These are phyloP conservation scores for Leishmania aethiopica DNA, from an alignment of 208 protist species.

Conservation along the genomic window DNA sequence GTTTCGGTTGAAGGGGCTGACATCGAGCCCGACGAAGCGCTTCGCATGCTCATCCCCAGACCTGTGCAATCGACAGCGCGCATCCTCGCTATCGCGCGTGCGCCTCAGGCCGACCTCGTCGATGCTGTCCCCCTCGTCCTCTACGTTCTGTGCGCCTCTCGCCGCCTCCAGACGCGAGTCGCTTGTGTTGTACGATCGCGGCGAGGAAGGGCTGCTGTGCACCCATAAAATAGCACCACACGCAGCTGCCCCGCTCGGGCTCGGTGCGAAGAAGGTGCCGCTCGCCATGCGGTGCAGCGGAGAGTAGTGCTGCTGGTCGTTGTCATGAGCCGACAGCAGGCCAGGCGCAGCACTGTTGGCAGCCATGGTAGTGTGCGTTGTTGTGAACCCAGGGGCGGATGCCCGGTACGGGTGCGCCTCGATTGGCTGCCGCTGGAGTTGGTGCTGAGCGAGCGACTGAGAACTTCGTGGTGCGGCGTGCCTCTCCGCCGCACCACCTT, in stretches of 20 bases:
- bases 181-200: background rate
- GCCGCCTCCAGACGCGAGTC: background rate
- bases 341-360: background rate
- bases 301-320: background rate
- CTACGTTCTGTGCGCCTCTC: background rate
- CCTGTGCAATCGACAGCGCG: background rate
- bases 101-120: background rate
- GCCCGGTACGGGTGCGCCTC: background rate
- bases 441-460: background rate
- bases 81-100: background rate
- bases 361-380: conserved; percentile 2
- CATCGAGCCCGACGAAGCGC: background rate
- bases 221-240: background rate
- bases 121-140: background rate
- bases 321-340: background rate
- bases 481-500: background rate
- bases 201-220: conserved; percentile 4
- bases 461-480: background rate
- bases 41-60: background rate
- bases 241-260: background rate
- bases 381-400: conserved; percentile 3
- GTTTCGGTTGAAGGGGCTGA: background rate
- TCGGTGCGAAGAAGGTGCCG: background rate
- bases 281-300: background rate
- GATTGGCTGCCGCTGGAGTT: background rate